Evolutionary conservation across 176 grass and related monocot genomes (phyloP).

Genomic region (Triticum aestivum): IWGSC_CS_RefSeq_v2.1 NC_057813.1:538214685-538215184

Average conservation of each 20-base stretch:
- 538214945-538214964: slow-evolving; percentile 32
- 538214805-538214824: slow-evolving; percentile 42
- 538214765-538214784: slow-evolving; percentile 30
- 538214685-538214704: background rate
- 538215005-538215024: slow-evolving; percentile 10
- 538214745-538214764: slow-evolving; percentile 39
- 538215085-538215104: too few relatives aligned
- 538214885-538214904: background rate
- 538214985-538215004: slow-evolving; percentile 12
- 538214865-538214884: background rate
- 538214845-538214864: background rate
- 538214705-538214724: slow-evolving; percentile 37
- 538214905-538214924: slow-evolving; percentile 18
- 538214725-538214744: slow-evolving; percentile 41
- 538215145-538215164: too few relatives aligned
- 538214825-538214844: background rate
- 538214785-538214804: background rate
- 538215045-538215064: too few relatives aligned
- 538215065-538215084: too few relatives aligned
- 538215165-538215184: too few relatives aligned
- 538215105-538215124: too few relatives aligned
- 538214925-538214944: background rate
- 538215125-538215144: too few relatives aligned
- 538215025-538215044: background rate
- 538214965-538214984: slow-evolving; percentile 28